Evolutionary conservation across 2,329 filamentous ascomycete genomes (phyloP).

Genomic region (Sporothrix brunneoviolacea): DNA sequence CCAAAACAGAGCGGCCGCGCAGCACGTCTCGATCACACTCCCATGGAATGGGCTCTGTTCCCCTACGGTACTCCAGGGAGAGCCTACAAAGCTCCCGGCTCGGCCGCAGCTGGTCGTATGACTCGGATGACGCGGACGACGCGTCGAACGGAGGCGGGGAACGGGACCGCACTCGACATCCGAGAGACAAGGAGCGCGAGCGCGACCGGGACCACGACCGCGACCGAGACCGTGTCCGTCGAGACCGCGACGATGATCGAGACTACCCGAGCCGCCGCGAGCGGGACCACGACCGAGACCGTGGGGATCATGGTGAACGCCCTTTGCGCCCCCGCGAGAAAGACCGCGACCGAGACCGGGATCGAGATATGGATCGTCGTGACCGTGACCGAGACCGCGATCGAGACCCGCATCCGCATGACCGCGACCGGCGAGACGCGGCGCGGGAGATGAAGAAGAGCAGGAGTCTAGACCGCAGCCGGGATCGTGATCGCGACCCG

Average conservation of each 20-base stretch:
- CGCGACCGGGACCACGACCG: slow-evolving; percentile 24
- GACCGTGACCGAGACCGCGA: slow-evolving; percentile 23
- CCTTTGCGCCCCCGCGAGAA: slow-evolving; percentile 24
- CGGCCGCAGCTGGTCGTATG: slow-evolving; percentile 37
- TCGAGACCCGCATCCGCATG: slow-evolving; percentile 9
- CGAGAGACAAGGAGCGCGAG: slow-evolving; percentile 18
- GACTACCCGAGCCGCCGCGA: neutral
- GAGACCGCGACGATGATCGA: slow-evolving; percentile 5
- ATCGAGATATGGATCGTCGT: slow-evolving; percentile 11
- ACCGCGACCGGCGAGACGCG: slow-evolving; percentile 24
- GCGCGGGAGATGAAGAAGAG: slow-evolving; percentile 26
- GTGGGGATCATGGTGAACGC: slow-evolving; percentile 13
- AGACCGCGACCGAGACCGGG: slow-evolving; percentile 25
- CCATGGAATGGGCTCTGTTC: neutral
- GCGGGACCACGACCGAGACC: slow-evolving; percentile 10
- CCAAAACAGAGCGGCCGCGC: slow-evolving; percentile 26
- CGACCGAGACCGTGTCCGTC: neutral
- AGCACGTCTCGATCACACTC: slow-evolving; percentile 17
- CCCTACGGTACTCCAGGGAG: slow-evolving; percentile 34
- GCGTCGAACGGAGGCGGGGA: neutral
- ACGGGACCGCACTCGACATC: slow-evolving; percentile 24
- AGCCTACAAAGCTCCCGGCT: slow-evolving; percentile 35
- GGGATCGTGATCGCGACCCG: slow-evolving; percentile 22
- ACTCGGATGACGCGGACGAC: slow-evolving; percentile 23
- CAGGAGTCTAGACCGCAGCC: slow-evolving; percentile 12